A percentile compares a stretch with the other conserved stretches of the same genome.
These are phyloP conservation scores for Solanum chacoense DNA, from an alignment of 305 asterid genomes.

Conservation along the genomic window DNA sequence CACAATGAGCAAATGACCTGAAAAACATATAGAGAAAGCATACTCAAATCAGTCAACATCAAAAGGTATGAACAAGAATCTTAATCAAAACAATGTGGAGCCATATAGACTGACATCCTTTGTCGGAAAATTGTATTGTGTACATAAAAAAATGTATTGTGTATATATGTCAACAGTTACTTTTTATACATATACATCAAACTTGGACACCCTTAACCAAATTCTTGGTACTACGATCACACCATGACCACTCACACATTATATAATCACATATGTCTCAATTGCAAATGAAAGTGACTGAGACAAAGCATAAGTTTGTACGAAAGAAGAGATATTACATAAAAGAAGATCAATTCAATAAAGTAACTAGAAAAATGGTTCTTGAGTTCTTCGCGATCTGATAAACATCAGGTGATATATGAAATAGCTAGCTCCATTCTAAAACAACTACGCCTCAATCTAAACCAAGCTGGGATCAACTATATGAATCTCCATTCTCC, in stretches of 20 bases:
- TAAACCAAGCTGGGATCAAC: not conserved
- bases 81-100: not conserved
- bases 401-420: not conserved
- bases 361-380: not conserved
- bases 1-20: slow-evolving; percentile 48
- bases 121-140: not conserved
- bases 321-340: not conserved
- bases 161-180: not conserved
- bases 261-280: not conserved
- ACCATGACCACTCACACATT: not conserved
- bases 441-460: not conserved
- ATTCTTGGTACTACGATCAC: not conserved
- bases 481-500: not conserved
- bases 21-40: not conserved
- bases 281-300: not conserved
- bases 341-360: not conserved
- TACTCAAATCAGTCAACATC: not conserved
- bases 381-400: not conserved
- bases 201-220: not conserved
- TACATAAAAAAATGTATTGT: not conserved
- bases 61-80: not conserved
- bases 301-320: not conserved
- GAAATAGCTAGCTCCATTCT: not conserved
- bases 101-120: not conserved
- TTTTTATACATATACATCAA: not conserved